phyloP scores from a whole-genome alignment of 2,329 filamentous ascomycete species.

The Alternaria solani region DNA sequence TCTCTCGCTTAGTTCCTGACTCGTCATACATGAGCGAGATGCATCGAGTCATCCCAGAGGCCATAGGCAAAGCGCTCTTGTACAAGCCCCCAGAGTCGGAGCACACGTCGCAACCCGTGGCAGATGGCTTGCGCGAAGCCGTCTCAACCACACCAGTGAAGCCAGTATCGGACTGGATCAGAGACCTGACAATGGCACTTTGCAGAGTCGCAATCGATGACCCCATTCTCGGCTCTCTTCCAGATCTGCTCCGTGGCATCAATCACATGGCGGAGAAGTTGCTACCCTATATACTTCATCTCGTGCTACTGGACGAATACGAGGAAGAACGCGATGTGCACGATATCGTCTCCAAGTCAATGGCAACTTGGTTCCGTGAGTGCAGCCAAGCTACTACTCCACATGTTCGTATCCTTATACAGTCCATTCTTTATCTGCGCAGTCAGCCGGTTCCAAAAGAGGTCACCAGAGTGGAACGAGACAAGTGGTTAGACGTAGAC shows the following conservation, averaged over 20 bases:
- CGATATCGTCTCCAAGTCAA: constrained; percentile 66
- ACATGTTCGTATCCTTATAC: constrained; percentile 76
- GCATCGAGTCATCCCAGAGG: constrained; percentile 38
- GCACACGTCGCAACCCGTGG: not conserved
- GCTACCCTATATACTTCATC: constrained; percentile 85
- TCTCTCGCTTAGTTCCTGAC: constrained; percentile 37
- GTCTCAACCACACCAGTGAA: constrained; percentile 28
- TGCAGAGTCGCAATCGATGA: constrained; percentile 61
- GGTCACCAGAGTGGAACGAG: constrained; percentile 77
- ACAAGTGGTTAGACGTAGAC: constrained; percentile 87
- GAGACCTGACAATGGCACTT: constrained; percentile 68
- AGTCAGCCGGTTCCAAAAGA: constrained; percentile 80
- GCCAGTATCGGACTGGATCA: constrained; percentile 63
- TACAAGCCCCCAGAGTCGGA: constrained; percentile 29
- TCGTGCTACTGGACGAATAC: constrained; percentile 76
- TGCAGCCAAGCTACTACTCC: constrained; percentile 59
- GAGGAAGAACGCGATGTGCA: constrained; percentile 68
- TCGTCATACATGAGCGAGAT: constrained; percentile 40
- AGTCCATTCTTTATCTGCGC: constrained; percentile 85
- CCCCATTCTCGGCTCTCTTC: constrained; percentile 73
- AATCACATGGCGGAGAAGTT: constrained; percentile 74
- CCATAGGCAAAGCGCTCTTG: constrained; percentile 41
- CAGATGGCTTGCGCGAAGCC: constrained; percentile 27
- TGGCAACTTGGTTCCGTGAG: constrained; percentile 69
- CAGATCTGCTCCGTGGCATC: constrained; percentile 70